Base-by-base conservation (phyloP, 2,329 filamentous ascomycete genomes). In the Harringtonia aguacate region DNA sequence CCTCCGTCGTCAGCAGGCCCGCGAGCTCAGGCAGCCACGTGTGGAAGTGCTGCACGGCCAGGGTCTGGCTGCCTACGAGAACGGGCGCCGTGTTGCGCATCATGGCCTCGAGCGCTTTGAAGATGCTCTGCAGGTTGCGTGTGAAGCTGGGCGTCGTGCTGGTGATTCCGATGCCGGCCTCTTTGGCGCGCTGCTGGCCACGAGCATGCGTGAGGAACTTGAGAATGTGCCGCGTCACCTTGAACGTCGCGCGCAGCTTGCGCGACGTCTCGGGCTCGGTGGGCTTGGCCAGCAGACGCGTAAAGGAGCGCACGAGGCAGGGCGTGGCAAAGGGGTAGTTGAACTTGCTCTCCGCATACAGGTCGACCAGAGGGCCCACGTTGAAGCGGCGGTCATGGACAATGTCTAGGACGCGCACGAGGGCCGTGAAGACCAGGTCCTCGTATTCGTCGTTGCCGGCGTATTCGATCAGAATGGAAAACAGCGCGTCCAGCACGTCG, bases 21-120 rank as follows among this genome's bases (percentile, higher is more conserved):
- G 78, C 72, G 10, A 98, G 76, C 58, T 97, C 90, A 0, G 92
- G 90, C n/a, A 98, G 69, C 92, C 92, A 98, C 0, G 86, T 85
- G 58, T 97, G 90, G 60, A 97, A 94, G 60, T 97, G 87, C 61
- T 98, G 92, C 13, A 97, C 88, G 3, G 94, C 81, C 40, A 98
- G 69, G 0, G 92, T 97, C 64, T 98, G 94, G 50, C 86, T 97
- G 29, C 92, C 92, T 14, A 97, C 85, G 21, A 97, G 68, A 17
- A 89, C 81, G 0, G 92, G 85, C 3, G 87, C 84, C 2, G 80
- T 72, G 59, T 87, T 95, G 48, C 81, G 79, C 86, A 98, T 95
- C 64, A 98, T 77, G 15, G 75, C 72, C 62, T 97, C 88, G 21
- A 98, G 71, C 1, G 86, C 84, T 58, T 88, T 89, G 68, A 97